Conservation (phyloP, 139 green algal species). For the Dunaliella sp. region DNA sequence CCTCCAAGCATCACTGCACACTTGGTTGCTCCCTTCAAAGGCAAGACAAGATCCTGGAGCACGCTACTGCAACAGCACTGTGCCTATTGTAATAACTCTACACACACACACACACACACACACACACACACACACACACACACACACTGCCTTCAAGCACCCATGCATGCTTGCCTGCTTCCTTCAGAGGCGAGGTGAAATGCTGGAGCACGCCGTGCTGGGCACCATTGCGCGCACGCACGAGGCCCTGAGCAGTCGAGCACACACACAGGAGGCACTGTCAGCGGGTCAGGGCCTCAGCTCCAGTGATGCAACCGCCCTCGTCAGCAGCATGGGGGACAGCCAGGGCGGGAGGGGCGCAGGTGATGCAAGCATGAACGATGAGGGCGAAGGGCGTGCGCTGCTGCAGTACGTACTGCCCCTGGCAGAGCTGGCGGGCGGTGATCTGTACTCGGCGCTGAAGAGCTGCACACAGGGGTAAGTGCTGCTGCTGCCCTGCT, state of each 20-base stretch:
- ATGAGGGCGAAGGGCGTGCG: constrained; percentile 29
- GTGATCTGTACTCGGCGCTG: constrained; percentile 83
- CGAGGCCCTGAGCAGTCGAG: background rate
- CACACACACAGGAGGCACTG: background rate
- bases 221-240: background rate
- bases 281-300: background rate
- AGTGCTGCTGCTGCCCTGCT: too few species aligned
- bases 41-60: too few species aligned
- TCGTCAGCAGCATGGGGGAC: too few species aligned
- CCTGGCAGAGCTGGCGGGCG: constrained; percentile 73
- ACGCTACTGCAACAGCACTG: too few species aligned
- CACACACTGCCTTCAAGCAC: too few species aligned
- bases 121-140: too few species aligned
- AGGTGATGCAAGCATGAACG: background rate
- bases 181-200: constrained; percentile 53
- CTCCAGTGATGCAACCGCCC: background rate
- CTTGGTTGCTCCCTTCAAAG: too few species aligned
- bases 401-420: constrained; percentile 76
- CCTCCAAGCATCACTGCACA: too few species aligned
- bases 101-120: too few species aligned
- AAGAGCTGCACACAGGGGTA: constrained; percentile 75
- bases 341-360: background rate
- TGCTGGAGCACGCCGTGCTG: constrained; percentile 71
- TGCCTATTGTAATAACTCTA: too few species aligned
- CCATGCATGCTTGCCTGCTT: background rate